A percentile compares a stretch with the other conserved stretches of the same genome.
Evolutionary conservation across 768 basidiomycete species (phyloP).

Genomic region (Rhodosporidiobolus odoratus): DNA sequence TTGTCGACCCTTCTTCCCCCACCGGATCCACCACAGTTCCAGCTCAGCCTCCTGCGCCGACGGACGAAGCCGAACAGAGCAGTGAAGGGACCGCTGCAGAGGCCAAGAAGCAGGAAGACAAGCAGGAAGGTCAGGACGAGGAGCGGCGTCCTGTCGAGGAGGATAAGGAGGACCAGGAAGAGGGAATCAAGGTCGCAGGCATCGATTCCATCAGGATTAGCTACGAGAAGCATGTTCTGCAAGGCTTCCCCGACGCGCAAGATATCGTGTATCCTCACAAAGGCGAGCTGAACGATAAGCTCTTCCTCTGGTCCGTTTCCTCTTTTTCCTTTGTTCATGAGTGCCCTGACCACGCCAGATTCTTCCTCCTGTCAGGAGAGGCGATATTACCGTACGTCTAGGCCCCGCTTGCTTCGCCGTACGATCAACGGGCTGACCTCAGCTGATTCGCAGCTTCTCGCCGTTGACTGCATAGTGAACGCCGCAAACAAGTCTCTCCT

Average conservation of each 20-base stretch:
- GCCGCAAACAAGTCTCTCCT: constrained; percentile 34
- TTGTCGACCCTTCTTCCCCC: too few species aligned
- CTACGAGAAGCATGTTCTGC: constrained; percentile 1
- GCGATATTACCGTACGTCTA: constrained; percentile 30
- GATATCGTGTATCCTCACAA: constrained; percentile 5
- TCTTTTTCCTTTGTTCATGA: background rate
- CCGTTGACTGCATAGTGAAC: constrained; percentile 37
- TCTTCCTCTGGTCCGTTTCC: constrained; percentile 19
- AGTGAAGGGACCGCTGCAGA: too few species aligned
- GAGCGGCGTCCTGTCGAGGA: background rate
- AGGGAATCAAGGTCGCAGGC: background rate
- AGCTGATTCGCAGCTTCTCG: constrained; percentile 5
- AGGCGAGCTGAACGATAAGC: constrained; percentile 13
- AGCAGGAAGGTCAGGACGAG: background rate
- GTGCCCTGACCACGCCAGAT: too few species aligned
- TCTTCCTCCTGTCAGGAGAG: constrained; percentile 8
- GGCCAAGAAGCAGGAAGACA: background rate
- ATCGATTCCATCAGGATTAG: background rate
- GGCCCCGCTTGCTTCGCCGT: too few species aligned
- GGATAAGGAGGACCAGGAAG: background rate
- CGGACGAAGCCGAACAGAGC: too few species aligned
- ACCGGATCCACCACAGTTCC: too few species aligned
- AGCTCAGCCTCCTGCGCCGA: too few species aligned
- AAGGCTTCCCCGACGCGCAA: constrained; percentile 5
- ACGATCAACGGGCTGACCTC: background rate